Percentiles rank a stretch among this genome's conserved stretches.
These are phyloP conservation scores for Sabuloglossum arenarium DNA, from an alignment of 495 filamentous ascomycete genomes.

Conservation along the genomic window DNA sequence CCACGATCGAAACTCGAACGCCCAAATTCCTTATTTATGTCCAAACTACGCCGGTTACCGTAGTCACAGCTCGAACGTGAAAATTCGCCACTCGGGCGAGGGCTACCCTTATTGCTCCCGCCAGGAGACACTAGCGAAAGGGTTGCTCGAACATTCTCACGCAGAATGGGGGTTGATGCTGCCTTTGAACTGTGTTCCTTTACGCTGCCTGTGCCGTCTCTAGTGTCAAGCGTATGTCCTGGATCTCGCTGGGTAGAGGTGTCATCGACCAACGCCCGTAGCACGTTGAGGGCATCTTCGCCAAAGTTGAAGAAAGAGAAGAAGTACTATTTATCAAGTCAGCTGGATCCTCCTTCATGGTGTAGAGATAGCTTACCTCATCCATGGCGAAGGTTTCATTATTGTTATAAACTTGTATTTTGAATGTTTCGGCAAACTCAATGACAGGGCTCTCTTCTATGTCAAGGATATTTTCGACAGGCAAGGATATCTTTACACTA, in stretches of 20 bases:
- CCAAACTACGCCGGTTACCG: conserved; percentile 21
- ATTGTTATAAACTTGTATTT: conserved; percentile 77
- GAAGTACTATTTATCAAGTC: conserved; percentile 46
- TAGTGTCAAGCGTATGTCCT: neutral
- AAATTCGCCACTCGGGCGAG: conserved; percentile 24
- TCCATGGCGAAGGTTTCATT: conserved; percentile 89
- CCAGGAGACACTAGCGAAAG: conserved; percentile 29
- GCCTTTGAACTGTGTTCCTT: neutral
- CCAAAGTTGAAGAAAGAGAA: conserved; percentile 88
- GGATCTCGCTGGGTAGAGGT: conserved; percentile 30
- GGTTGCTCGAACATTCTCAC: conserved; percentile 44
- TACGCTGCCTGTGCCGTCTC: neutral
- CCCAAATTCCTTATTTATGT: conserved; percentile 21
- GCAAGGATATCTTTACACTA: conserved; percentile 87
- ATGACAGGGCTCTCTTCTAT: conserved; percentile 83
- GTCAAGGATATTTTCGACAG: conserved; percentile 74
- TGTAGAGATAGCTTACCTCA: conserved; percentile 38
- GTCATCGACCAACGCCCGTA: conserved; percentile 55
- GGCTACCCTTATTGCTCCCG: conserved; percentile 18
- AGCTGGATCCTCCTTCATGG: conserved; percentile 7
- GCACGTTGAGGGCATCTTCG: conserved; percentile 60
- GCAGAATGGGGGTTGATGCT: conserved; percentile 19
- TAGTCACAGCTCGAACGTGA: conserved; percentile 23
- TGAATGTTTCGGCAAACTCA: conserved; percentile 85
- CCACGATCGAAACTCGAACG: conserved; percentile 20